These are phyloP conservation scores for Pelargonium nanum DNA, from an alignment of 345 rosid species.

Conservation along the genomic window DNA sequence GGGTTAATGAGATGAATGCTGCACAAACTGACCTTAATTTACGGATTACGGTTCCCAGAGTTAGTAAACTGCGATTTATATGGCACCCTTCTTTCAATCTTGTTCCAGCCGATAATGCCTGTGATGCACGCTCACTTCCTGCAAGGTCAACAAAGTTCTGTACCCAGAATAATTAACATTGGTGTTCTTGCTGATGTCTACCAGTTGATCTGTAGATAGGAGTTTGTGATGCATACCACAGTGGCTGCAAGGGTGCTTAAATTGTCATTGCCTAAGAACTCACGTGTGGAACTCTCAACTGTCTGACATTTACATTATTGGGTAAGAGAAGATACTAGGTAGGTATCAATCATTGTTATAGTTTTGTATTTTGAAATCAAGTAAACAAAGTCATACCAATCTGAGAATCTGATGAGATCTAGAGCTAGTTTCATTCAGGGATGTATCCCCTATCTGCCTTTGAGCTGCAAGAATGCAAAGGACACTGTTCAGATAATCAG, in stretches of 20 bases:
- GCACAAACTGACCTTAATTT: constrained; percentile 65
- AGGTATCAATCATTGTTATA: constrained; percentile 5
- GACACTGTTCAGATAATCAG: constrained; percentile 13
- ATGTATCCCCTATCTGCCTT: constrained; percentile 70
- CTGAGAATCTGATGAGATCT: constrained; percentile 78
- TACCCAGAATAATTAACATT: constrained; percentile 13
- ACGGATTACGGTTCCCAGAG: constrained; percentile 89
- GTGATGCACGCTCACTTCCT: constrained; percentile 97
- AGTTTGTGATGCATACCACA: constrained; percentile 40
- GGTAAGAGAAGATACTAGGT: constrained; percentile 2
- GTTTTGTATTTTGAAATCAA: constrained; percentile 6
- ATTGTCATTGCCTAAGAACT: constrained; percentile 47
- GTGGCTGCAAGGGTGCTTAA: constrained; percentile 70
- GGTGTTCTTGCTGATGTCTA: not conserved
- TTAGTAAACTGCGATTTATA: constrained; percentile 83
- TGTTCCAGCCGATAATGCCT: constrained; percentile 71
- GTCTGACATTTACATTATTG: constrained; percentile 32
- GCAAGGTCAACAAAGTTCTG: constrained; percentile 93
- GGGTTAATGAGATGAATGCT: not conserved
- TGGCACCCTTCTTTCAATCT: constrained; percentile 95
- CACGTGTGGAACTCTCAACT: constrained; percentile 69
- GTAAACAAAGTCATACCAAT: constrained; percentile 34
- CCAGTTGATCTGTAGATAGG: not conserved
- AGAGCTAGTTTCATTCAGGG: constrained; percentile 66
- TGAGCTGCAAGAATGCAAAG: constrained; percentile 34